Conservation (phyloP, 1,284 basidiomycete species). For the Ceratobasidium sp. region DNA sequence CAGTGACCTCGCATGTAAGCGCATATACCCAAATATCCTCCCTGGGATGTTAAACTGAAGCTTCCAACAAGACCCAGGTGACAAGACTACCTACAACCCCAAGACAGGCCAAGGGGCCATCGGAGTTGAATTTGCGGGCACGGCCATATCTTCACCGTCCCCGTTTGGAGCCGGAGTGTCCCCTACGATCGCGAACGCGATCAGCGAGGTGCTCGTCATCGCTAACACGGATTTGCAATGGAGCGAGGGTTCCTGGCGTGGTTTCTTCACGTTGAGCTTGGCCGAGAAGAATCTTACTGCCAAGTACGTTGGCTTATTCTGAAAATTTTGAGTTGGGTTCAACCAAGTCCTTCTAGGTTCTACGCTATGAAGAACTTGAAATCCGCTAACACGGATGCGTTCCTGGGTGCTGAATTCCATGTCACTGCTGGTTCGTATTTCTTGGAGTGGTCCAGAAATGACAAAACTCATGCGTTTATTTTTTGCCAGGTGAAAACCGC, state of each 20-base stretch:
- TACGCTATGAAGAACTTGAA: slow-evolving; percentile 69
- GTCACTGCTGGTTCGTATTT: slow-evolving; percentile 58
- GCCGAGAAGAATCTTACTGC: slow-evolving; percentile 62
- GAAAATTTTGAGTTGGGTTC: background rate
- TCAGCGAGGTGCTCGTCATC: slow-evolving; percentile 59
- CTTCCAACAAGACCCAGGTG: slow-evolving; percentile 59
- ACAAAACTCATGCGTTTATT: background rate
- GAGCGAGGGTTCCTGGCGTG: slow-evolving; percentile 71
- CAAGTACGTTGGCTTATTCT: slow-evolving; percentile 56
- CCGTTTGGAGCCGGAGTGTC: slow-evolving; percentile 62
- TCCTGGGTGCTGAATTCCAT: slow-evolving; percentile 61
- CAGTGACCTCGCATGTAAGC: slow-evolving; percentile 65
- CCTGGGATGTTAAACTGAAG: slow-evolving; percentile 17
- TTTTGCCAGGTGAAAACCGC: slow-evolving; percentile 61
- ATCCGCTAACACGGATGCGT: slow-evolving; percentile 63
- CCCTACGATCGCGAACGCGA: slow-evolving; percentile 59
- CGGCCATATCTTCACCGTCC: slow-evolving; percentile 68
- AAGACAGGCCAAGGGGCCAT: slow-evolving; percentile 65
- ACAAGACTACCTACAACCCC: slow-evolving; percentile 66
- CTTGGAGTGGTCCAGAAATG: background rate
- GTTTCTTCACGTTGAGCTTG: slow-evolving; percentile 69
- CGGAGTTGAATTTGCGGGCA: slow-evolving; percentile 75
- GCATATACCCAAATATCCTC: background rate
- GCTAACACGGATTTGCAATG: slow-evolving; percentile 68
- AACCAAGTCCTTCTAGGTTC: slow-evolving; percentile 38